A percentile compares a stretch with the other conserved stretches of the same genome.
Conservation (phyloP, 164 flowering plant species). For the Amborella trichopoda region DNA sequence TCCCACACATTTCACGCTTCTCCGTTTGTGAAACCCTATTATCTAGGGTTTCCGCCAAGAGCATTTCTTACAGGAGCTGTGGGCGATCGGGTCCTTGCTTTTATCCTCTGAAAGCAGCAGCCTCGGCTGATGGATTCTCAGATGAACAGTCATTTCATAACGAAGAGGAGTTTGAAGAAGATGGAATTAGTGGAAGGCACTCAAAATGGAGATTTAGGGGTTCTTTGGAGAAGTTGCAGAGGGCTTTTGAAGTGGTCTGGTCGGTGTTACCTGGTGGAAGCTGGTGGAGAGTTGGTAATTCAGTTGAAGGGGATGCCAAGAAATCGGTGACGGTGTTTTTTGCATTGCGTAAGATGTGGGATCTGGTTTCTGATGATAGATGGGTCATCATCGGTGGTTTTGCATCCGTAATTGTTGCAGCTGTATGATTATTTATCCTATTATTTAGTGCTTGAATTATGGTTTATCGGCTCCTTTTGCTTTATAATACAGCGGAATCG, state of each 20-base stretch:
- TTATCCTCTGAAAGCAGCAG: background rate
- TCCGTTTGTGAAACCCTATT: too few relatives aligned
- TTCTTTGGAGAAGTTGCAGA: slow-evolving; percentile 20
- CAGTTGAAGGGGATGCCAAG: slow-evolving; percentile 18
- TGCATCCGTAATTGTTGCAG: slow-evolving; percentile 49
- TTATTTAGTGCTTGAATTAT: too few relatives aligned
- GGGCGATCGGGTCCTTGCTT: background rate
- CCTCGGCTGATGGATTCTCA: background rate
- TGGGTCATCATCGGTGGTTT: slow-evolving; percentile 70
- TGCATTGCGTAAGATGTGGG: slow-evolving; percentile 79
- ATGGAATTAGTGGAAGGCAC: slow-evolving; percentile 5
- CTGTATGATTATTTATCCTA: too few relatives aligned
- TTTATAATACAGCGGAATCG: too few relatives aligned
- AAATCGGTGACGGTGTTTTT: slow-evolving; percentile 55
- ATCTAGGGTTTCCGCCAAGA: too few relatives aligned
- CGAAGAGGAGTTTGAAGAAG: background rate
- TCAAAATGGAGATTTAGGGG: slow-evolving; percentile 7
- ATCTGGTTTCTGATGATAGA: slow-evolving; percentile 52
- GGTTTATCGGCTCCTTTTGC: too few relatives aligned
- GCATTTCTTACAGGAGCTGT: too few relatives aligned
- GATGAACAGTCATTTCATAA: background rate
- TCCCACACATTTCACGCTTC: too few relatives aligned
- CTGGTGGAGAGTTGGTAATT: slow-evolving; percentile 61
- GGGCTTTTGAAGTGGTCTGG: slow-evolving; percentile 19
- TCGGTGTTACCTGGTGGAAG: slow-evolving; percentile 67